These are phyloP conservation scores for Musa troglodytarum DNA, from an alignment of 176 grass and related monocot species.

Conservation along the genomic window DNA sequence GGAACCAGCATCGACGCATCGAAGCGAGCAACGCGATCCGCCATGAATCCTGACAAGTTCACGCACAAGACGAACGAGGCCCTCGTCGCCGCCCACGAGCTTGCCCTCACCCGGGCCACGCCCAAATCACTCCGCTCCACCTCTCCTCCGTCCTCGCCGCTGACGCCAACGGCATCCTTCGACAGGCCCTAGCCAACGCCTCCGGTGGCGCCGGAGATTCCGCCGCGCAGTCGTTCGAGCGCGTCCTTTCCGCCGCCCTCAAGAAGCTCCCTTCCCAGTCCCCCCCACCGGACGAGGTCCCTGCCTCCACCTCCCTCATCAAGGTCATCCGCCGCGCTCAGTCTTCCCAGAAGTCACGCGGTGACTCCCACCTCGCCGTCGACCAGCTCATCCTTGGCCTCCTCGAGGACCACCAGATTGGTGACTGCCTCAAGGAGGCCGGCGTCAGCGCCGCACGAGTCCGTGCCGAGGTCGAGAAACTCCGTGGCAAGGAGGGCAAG, in stretches of 20 bases:
- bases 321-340: conserved; percentile 62
- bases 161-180: conserved; percentile 43
- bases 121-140: conserved; percentile 64
- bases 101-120: conserved; percentile 48
- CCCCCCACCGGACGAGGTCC: conserved; percentile 43
- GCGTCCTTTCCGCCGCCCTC: conserved; percentile 40
- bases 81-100: conserved; percentile 65
- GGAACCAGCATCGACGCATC: neutral
- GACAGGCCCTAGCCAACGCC: conserved; percentile 46
- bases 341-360: conserved; percentile 18
- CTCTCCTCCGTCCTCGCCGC: conserved; percentile 38
- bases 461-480: conserved; percentile 7
- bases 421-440: conserved; percentile 8
- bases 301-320: conserved; percentile 43
- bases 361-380: conserved; percentile 8
- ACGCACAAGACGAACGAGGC: conserved; percentile 98
- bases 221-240: conserved; percentile 44
- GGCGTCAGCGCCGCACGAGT: conserved; percentile 5
- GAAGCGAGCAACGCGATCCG: neutral
- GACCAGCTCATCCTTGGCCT: conserved; percentile 13
- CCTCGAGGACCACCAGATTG: neutral
- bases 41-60: conserved; percentile 96
- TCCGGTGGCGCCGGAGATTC: conserved; percentile 20
- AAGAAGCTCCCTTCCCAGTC: conserved; percentile 59
- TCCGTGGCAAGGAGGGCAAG: conserved; percentile 8